A percentile compares a stretch with the other conserved stretches of the same genome.
phyloP scores from a whole-genome alignment of 768 basidiomycete species.

The Trametes elegans region DNA sequence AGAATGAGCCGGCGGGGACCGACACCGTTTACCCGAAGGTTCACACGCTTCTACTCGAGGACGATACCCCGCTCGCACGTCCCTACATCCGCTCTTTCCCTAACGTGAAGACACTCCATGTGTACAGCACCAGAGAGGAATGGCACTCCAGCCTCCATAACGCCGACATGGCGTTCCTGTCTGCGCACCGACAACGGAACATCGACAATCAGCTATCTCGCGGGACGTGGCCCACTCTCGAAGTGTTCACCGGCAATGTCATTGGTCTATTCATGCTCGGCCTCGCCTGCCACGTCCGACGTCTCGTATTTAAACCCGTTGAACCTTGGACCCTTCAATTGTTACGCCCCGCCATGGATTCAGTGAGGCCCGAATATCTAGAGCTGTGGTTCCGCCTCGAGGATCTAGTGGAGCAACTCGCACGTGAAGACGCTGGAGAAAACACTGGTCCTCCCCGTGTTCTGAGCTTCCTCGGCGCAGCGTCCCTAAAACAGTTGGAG shows the following conservation, averaged over 20 bases:
- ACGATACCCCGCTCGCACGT: not conserved
- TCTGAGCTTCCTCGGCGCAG: too few species aligned
- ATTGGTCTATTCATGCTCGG: not conserved
- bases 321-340: too few species aligned
- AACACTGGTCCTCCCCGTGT: too few species aligned
- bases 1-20: too few species aligned
- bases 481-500: too few species aligned
- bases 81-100: constrained; percentile 1
- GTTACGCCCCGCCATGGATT: not conserved
- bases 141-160: not conserved
- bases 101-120: not conserved
- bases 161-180: not conserved
- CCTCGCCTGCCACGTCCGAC: not conserved
- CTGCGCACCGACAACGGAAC: not conserved
- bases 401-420: too few species aligned
- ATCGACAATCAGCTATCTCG: not conserved
- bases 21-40: too few species aligned
- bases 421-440: too few species aligned
- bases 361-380: too few species aligned
- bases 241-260: not conserved
- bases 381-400: too few species aligned
- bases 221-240: not conserved
- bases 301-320: too few species aligned
- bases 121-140: too few species aligned
- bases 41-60: not conserved